Base-by-base conservation (phyloP, 352 stramenopile species). In the Pythium rishiriense region DNA sequence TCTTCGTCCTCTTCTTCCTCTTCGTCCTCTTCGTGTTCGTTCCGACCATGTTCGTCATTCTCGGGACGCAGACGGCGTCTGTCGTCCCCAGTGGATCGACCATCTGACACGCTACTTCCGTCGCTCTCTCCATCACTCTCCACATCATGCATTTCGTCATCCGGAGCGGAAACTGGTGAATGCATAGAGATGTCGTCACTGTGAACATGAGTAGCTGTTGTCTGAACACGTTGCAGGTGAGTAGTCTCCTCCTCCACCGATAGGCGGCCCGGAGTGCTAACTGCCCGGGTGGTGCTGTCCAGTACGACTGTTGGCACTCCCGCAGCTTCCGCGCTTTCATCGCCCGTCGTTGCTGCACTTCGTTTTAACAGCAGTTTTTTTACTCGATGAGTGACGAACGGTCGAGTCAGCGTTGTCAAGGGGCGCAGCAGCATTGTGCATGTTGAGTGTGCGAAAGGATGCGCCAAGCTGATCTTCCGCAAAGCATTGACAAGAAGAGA, bases 401-500 rank as follows among this genome's bases (percentile, higher is more conserved):
- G 84, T 19, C 87, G 81, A 0, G 85, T 94, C 29, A 96, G 59
- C 0, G 86, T 92, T 19, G 84, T 87, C 15, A 96, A 59, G 12
- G 85, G 87, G n/a, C 84, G 81, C 25, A 96, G 61, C 24, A 94
- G 60, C 84, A 94, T 96, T 9, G 73, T 78, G 55, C 84, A 93
- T 9, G 82, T 88, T 33, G 83, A 69, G 52, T 89, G 76, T 8
- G 87, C 87, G 42, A 94, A 73, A 24, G 85, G 85, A 58, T 94
- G 85, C 10, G 84, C 78, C 51, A 94, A 49, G 46, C 90, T 77
- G 37, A 96, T 81, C 54, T 91, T 92, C 6, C 83, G 76, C 17
- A 96, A 46, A 7, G 85, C 83, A n/a, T 91, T 74, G n/a, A 85
- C 74, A 15, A 96, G 70, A 4, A 93, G 58, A 6, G 70, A 85